These are phyloP conservation scores for Eimeria tenella DNA, from an alignment of 169 alveolate genomes.

Conservation along the genomic window DNA sequence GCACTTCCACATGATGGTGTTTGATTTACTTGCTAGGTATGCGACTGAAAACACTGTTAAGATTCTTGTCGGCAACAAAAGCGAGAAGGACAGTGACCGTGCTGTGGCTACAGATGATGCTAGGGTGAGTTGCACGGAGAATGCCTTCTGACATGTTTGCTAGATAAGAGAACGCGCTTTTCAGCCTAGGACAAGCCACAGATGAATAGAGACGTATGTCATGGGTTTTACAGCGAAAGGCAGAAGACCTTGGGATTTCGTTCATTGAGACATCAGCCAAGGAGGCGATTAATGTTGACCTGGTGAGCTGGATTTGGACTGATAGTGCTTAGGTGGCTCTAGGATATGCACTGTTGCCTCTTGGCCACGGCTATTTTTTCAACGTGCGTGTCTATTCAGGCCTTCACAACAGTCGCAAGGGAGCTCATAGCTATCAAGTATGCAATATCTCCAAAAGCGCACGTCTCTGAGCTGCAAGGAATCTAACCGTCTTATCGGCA, in stretches of 20 bases:
- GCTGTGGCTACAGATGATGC: conserved; percentile 88
- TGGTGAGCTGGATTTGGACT: conserved; percentile 72
- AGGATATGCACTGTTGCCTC: too few species aligned
- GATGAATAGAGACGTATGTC: not conserved
- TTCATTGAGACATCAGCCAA: conserved; percentile 90
- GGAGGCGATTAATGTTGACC: conserved; percentile 88
- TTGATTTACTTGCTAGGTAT: conserved; percentile 81
- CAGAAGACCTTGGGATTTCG: conserved; percentile 86
- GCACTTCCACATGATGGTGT: not conserved
- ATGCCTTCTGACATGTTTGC: not conserved
- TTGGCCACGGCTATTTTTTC: not conserved
- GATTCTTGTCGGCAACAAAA: conserved; percentile 97
- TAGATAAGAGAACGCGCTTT: not conserved
- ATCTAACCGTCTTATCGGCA: not conserved
- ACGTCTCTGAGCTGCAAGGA: not conserved
- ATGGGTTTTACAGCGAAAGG: conserved; percentile 79
- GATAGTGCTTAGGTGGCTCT: not conserved
- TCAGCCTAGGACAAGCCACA: not conserved
- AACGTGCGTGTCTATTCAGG: conserved; percentile 4
- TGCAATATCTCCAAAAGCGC: not conserved
- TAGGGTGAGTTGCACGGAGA: conserved; percentile 59
- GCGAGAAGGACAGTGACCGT: conserved; percentile 90
- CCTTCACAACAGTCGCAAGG: conserved; percentile 49
- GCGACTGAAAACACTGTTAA: conserved; percentile 95
- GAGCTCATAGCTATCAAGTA: conserved; percentile 57